Evolutionary conservation across 441 rosid species (phyloP), one percentile per base, ranked within the genome.

Genomic region (Omphalea diandra): DNA sequence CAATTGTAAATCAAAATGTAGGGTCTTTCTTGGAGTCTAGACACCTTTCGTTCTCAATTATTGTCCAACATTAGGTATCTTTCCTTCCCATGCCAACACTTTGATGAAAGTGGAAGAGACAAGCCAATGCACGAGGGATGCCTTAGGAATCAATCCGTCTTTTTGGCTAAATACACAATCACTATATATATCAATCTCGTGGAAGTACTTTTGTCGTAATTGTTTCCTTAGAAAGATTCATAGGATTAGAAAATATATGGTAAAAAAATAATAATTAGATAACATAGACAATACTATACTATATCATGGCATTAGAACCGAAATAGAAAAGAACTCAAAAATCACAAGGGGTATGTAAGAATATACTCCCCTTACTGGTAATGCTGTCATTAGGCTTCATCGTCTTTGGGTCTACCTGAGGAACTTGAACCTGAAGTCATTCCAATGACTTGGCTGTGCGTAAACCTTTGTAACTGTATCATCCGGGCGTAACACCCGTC

Each of bases 391-490:
- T 83, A 83, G 64, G 73, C 79, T 79, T 87, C 88, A 6, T 85
- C 96, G 32, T 90, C 97, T 44, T 83, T 90, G 15, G 84, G 73
- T 79, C 83, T 85, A 44, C 59, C 56, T 49, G 90, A 85, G 61
- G 88, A 85, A 70, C 87, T 93, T 40, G 99, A 95, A 35, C 98
- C 94, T 63, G 96, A 83, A 12, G 91, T 80, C 87, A 93, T 93
- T 69, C 93, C 98, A 38, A 90, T 82, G 36, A 93, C 98, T 53
- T 93, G 91, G 53, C 83, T 88, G 75, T 90, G 88, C n/a, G 96
- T 87, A 77, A 96, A 96, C 83, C 99, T 88, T 74, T 96, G 99
- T 64, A 96, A 79, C 82, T 93, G 98, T 77, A 91, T 91, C 99
- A 96, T 96, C 65, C 98, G 60, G 9, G 98, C 91, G 40, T 96